A percentile compares a stretch with the other conserved stretches of the same genome.
Evolutionary conservation across 306 rosid species (phyloP).

Genomic region (Vigna radiata): DNA sequence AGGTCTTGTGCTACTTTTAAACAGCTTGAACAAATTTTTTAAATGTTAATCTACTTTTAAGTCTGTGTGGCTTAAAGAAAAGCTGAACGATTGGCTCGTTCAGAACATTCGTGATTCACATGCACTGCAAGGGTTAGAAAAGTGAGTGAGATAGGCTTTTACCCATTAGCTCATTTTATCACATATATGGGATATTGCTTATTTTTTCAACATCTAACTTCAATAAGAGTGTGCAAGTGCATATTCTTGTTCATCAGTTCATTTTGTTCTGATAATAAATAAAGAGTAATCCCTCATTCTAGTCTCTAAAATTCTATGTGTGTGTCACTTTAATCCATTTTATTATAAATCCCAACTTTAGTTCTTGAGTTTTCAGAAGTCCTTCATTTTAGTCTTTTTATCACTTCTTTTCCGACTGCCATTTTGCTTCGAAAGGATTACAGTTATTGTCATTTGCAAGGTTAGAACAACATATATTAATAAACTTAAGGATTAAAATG

Average conservation of each 20-base stretch:
- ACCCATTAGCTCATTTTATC: neutral
- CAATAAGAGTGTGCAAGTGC: neutral
- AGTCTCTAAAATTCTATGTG: neutral
- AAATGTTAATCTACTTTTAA: slow-evolving; percentile 4
- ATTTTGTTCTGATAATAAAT: neutral
- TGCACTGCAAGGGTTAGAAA: slow-evolving; percentile 1
- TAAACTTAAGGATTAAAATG: neutral
- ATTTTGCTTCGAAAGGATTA: no score
- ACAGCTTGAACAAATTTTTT: slow-evolving; percentile 12
- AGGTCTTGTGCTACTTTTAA: neutral
- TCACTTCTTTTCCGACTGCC: neutral
- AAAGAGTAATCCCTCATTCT: neutral
- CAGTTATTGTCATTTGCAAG: no score
- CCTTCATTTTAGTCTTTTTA: neutral
- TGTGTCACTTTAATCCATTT: neutral
- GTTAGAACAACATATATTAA: neutral
- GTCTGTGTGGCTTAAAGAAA: neutral
- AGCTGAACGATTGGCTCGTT: neutral
- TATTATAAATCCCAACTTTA: neutral
- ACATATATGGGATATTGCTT: neutral
- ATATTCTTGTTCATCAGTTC: neutral
- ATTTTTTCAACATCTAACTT: slow-evolving; percentile 2
- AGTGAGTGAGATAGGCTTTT: neutral
- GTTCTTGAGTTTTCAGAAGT: neutral
- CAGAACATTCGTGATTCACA: neutral